Conservation (phyloP, 2,329 filamentous ascomycete genomes). For the Cercospora sesami region DNA sequence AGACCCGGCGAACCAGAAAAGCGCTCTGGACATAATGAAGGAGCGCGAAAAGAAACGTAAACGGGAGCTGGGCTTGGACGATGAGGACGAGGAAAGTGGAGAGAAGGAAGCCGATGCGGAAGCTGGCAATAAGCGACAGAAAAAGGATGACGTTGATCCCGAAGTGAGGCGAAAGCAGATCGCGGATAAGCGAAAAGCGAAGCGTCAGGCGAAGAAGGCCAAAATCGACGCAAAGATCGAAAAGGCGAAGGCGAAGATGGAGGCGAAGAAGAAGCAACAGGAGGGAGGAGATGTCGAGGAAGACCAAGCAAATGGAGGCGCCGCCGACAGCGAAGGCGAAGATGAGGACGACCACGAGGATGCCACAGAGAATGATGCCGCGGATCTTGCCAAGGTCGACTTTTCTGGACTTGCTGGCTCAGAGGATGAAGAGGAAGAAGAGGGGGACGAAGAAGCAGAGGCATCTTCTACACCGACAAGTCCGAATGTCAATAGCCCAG, state of each 20-base stretch:
- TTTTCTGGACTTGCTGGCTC: constrained; percentile 35
- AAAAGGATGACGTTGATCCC: constrained; percentile 38
- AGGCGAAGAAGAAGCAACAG: constrained; percentile 37
- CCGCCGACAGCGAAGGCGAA: constrained; percentile 33
- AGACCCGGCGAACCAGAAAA: constrained; percentile 86
- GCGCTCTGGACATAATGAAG: constrained; percentile 89
- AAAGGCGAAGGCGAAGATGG: constrained; percentile 42
- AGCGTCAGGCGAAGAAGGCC: constrained; percentile 49
- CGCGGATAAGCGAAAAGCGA: constrained; percentile 47
- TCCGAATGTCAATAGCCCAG: constrained; percentile 42
- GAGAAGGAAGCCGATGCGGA: constrained; percentile 42
- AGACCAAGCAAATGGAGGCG: constrained; percentile 33
- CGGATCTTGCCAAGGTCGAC: constrained; percentile 38
- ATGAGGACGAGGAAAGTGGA: constrained; percentile 38
- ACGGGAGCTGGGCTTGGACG: constrained; percentile 61
- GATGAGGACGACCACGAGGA: constrained; percentile 26
- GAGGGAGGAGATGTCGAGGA: constrained; percentile 31
- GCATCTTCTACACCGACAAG: constrained; percentile 41
- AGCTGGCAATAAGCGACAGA: constrained; percentile 47
- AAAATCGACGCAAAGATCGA: constrained; percentile 43
- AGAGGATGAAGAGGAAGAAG: constrained; percentile 26
- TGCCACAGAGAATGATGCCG: constrained; percentile 26
- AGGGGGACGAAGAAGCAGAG: constrained; percentile 36
- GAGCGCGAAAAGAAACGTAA: constrained; percentile 77
- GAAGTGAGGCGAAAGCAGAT: constrained; percentile 39